Percentiles rank a stretch among this genome's conserved stretches.
Conservation (phyloP, 495 filamentous ascomycete genomes). For the Aspergillus sclerotiicarbonarius region DNA sequence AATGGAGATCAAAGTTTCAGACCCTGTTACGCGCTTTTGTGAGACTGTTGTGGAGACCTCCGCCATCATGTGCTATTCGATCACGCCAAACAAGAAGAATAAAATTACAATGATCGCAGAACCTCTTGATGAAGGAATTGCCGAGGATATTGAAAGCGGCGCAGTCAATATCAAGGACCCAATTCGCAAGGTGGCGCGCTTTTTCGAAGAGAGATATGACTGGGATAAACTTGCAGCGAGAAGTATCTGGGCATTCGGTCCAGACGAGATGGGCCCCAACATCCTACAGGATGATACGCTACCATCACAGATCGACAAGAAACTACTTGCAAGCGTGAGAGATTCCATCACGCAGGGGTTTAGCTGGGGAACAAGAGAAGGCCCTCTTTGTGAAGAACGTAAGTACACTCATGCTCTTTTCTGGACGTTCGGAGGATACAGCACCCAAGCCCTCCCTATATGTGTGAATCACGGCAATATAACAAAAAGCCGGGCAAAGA, state of each 20-base stretch:
- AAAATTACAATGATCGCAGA: constrained; percentile 99
- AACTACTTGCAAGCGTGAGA: constrained; percentile 78
- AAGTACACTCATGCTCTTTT: constrained; percentile 40
- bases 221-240: constrained; percentile 93
- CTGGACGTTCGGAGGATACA: neutral
- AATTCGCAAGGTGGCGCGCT: constrained; percentile 87
- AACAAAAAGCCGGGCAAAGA: neutral
- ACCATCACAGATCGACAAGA: constrained; percentile 85
- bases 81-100: constrained; percentile 98
- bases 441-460: too few relatives aligned
- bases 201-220: constrained; percentile 95
- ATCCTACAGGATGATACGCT: constrained; percentile 96
- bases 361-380: constrained; percentile 92
- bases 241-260: constrained; percentile 98
- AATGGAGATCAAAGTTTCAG: constrained; percentile 98
- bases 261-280: constrained; percentile 92
- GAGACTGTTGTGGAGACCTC: constrained; percentile 98
- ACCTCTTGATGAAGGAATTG: constrained; percentile 89
- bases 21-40: constrained; percentile 95
- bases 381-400: constrained; percentile 98
- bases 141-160: constrained; percentile 90
- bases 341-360: constrained; percentile 95
- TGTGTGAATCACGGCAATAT: neutral
- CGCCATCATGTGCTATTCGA: constrained; percentile 94
- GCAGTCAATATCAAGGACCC: constrained; percentile 90